Base-by-base conservation (phyloP, 2,329 filamentous ascomycete species). In the Bipolaris zeicola region DNA sequence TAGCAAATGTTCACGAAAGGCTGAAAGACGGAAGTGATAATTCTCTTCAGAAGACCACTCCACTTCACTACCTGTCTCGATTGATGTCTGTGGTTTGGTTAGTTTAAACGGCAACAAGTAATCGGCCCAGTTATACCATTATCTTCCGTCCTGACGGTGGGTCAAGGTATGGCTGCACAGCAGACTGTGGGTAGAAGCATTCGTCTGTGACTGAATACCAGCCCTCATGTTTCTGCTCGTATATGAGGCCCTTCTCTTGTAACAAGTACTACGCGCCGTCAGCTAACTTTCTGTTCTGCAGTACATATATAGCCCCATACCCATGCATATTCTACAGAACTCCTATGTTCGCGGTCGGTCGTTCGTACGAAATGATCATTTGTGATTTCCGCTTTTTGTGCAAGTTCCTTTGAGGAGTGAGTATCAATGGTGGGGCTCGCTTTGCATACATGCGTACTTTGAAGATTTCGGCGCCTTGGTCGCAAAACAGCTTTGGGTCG, bases 121-220 rank as follows among this genome's bases (percentile, higher is more conserved):
- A n/a, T 11, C 11, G 39, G 44, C 5, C 18, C 22, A 7, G 16
- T 14, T 71, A 66, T 74, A 85, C 89, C 86, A 92, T 91, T 60
- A 90, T 87, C 68, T 91, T 93, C 64, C 87, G 85, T 3, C 95
- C 95, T 0, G 92, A 96, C 43, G 87, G 82, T 5, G 92, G 90
- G 63, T 93, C 89, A 36, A 95, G 79, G 48, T 87, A 85, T 41
- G 89, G 84, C 69, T 92, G 86, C 24, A 98, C 86, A 68, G 87
- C 81, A 6, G 86, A 85, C 50, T 89, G 84, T 0, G 94, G 92
- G 73, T 97, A 98, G 77, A 96, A 99, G 37, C 94, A 94, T 81
- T 99, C 95, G 75, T 99, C 95, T 74, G 91, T 92, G 51, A 99
- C 89, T 53, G 90, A 95, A 76, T 99, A 99, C 95, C 95, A 99